phyloP scores from a whole-genome alignment of 2,329 filamentous ascomycete genomes.

The Trichoderma koningiopsis region DNA sequence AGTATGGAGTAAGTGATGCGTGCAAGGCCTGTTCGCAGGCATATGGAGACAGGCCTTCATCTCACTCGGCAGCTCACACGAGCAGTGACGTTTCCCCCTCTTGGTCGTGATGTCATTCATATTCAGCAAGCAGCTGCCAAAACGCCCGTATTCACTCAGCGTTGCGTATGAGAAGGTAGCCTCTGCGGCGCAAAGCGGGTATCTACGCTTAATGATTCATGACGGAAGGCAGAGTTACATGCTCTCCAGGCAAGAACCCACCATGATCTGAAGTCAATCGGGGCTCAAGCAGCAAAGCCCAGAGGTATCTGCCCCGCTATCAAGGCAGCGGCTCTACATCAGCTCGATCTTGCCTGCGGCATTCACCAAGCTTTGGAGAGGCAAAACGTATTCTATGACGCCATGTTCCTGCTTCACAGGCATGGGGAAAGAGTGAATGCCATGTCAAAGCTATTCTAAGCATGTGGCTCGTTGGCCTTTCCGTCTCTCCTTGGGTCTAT shows the following conservation, averaged over 20 bases:
- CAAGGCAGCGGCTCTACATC: neutral
- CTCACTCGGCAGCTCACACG: neutral
- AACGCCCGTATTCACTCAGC: neutral
- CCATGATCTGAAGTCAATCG: neutral
- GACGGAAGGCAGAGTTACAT: neutral
- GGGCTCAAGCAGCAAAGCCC: neutral
- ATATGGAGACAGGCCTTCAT: neutral
- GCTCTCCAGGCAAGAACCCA: neutral
- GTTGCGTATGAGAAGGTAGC: neutral
- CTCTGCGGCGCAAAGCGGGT: neutral
- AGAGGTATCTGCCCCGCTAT: neutral
- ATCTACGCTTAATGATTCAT: neutral
- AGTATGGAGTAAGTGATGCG: neutral
- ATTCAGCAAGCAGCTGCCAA: neutral
- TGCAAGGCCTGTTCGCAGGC: neutral
- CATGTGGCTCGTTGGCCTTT: neutral
- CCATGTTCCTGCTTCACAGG: slow-evolving; percentile 26
- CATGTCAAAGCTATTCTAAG: slow-evolving; percentile 6
- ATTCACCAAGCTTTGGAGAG: neutral
- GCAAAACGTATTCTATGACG: slow-evolving; percentile 23
- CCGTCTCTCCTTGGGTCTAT: slow-evolving; percentile 17
- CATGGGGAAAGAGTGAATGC: slow-evolving; percentile 13
- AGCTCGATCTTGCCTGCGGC: neutral
- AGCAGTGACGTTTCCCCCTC: slow-evolving; percentile 7
- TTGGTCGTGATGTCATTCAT: slow-evolving; percentile 21